A percentile compares a stretch with the other conserved stretches of the same genome.
phyloP scores from a whole-genome alignment of 179 eudicot genomes.

The Corrigiola litoralis region DNA sequence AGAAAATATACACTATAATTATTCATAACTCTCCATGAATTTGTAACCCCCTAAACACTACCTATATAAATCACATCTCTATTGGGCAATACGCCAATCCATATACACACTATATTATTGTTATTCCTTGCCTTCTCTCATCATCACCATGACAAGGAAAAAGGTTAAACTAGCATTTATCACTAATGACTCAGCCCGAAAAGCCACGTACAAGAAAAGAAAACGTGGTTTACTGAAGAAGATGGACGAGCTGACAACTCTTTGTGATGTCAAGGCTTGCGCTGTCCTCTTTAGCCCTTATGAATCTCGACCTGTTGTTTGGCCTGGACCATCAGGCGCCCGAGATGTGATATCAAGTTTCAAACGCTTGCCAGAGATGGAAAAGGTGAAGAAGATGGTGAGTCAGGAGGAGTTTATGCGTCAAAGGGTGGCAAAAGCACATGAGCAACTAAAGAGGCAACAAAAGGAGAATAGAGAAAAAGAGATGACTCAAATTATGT shows the following conservation, averaged over 20 bases:
- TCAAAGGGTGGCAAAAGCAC: slow-evolving; percentile 33
- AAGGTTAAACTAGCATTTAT: slow-evolving; percentile 61
- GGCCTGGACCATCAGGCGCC: slow-evolving; percentile 38
- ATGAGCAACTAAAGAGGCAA: slow-evolving; percentile 27
- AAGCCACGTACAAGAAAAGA: slow-evolving; percentile 61
- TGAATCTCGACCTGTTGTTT: slow-evolving; percentile 44
- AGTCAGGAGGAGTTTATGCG: slow-evolving; percentile 33
- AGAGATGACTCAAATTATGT: slow-evolving; percentile 35
- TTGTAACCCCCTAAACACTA: not conserved
- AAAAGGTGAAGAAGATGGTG: slow-evolving; percentile 40
- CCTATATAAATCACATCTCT: slow-evolving; percentile 21
- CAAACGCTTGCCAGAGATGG: slow-evolving; percentile 40
- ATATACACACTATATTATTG: not conserved
- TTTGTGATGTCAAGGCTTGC: slow-evolving; percentile 59
- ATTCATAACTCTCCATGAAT: slow-evolving; percentile 6
- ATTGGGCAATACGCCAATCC: slow-evolving; percentile 5
- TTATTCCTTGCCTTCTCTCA: not conserved
- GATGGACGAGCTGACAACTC: slow-evolving; percentile 50
- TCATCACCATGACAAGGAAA: slow-evolving; percentile 52
- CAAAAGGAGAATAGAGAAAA: slow-evolving; percentile 40
- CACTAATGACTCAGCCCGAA: slow-evolving; percentile 51
- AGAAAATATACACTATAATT: too few relatives aligned
- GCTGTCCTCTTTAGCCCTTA: slow-evolving; percentile 51
- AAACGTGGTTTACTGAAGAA: slow-evolving; percentile 56
- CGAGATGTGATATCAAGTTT: slow-evolving; percentile 31